Evolutionary conservation across 2,329 filamentous ascomycete genomes (phyloP), one percentile per base, ranked within the genome.

Genomic region (Colletotrichum sp.): DNA sequence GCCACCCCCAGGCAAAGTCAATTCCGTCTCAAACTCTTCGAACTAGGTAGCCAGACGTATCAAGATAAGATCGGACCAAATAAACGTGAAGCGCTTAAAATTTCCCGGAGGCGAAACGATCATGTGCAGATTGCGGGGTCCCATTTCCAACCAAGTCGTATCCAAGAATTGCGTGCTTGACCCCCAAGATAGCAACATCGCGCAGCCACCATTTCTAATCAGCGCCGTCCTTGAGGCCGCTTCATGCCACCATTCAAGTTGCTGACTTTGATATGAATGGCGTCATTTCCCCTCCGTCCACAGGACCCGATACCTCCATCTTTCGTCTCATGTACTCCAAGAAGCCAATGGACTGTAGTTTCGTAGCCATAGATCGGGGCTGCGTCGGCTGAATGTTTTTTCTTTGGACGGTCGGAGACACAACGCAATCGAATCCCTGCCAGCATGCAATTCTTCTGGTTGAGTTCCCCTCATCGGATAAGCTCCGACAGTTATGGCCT

Each of bases 371-470:
- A 18, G 16, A 58, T 63, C 71, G 71, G 68, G 16, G 58, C 71
- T 62, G 68, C 43, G 58, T 66, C 62, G 71, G 68, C 71, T 43
- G 29, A 38, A 31, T 24, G 12, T 54, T 21, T 24, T 34, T n/a
- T 55, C 18, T 16, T 11, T 33, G n/a, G 21, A 71, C 29, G 33
- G 61, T 54, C 38, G 12, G 43, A 18, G 27, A 47, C 33, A 31
- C 68, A 63, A 74, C 47, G 88, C 83, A 87, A 89, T 78, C 83
- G 93, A 29, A 89, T 84, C 59, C 83, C 89, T 63, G 87, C 87
- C 57, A 91, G 89, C 66, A 74, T 74, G 74, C 71, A 66, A 75
- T 74, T 47, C 29, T 63, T 27, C 18, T 38, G 34, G n/a, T 24
- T 16, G n/a, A 68, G 33, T 59, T 57, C 71, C 66, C 54, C 61